These are phyloP conservation scores for Gossypium bickii DNA, from an alignment of 345 rosid genomes.

Conservation along the genomic window DNA sequence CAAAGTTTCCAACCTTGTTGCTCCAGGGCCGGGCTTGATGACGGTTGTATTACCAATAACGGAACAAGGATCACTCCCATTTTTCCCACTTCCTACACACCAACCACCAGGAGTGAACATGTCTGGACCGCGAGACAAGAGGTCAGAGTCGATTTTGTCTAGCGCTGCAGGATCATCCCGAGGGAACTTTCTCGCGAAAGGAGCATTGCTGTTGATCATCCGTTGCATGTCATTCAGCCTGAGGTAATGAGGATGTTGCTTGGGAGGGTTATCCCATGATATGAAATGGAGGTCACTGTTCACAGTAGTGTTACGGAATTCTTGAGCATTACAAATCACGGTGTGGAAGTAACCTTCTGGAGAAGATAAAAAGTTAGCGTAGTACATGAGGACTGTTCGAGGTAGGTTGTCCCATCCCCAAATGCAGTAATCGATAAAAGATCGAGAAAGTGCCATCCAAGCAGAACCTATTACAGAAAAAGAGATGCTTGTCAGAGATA, in stretches of 20 bases:
- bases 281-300: conserved; percentile 4
- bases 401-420: conserved; percentile 10
- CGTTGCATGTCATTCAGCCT: background rate
- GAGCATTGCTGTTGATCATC: conserved; percentile 1
- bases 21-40: conserved; percentile 1
- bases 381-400: conserved; percentile 6
- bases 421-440: background rate
- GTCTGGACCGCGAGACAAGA: conserved; percentile 1
- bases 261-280: conserved; percentile 8
- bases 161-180: background rate
- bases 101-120: background rate
- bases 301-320: background rate
- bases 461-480: conserved; percentile 4
- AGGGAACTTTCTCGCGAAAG: conserved; percentile 7
- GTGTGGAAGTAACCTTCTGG: conserved; percentile 3
- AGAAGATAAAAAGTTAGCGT: conserved; percentile 1
- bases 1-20: background rate
- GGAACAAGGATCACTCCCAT: conserved; percentile 5
- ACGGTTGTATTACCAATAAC: background rate
- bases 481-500: background rate
- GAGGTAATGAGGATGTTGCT: conserved; percentile 5
- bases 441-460: background rate
- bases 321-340: conserved; percentile 3
- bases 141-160: background rate
- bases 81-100: background rate